A percentile compares a stretch with the other conserved stretches of the same genome.
phyloP scores from a whole-genome alignment of 345 rosid genomes.

The Cochlearia excelsa region DNA sequence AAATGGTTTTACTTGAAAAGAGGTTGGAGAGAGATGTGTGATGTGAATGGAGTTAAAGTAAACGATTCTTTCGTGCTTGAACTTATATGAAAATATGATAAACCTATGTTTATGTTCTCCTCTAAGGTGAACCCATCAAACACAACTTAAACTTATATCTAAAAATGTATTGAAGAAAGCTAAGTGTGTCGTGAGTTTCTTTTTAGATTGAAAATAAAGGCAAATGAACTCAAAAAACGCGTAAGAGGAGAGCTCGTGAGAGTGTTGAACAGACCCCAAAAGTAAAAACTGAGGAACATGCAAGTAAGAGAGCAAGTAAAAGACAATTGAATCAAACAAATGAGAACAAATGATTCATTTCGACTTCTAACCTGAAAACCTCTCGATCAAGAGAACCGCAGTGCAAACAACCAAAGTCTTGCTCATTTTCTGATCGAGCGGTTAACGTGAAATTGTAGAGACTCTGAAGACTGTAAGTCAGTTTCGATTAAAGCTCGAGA shows the following conservation, averaged over 20 bases:
- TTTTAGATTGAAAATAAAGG: conserved; percentile 13
- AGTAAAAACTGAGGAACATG: neutral
- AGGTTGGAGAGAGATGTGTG: conserved; percentile 36
- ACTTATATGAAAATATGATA: conserved; percentile 18
- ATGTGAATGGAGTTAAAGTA: conserved; percentile 28
- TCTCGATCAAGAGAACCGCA: neutral
- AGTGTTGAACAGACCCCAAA: conserved; percentile 6
- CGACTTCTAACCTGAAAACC: neutral
- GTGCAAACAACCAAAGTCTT: conserved; percentile 14
- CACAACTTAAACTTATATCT: neutral
- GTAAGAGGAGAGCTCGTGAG: conserved; percentile 26
- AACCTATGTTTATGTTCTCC: conserved; percentile 22
- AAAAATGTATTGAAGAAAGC: neutral
- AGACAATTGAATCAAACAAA: neutral
- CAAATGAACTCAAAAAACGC: neutral
- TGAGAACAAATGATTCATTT: conserved; percentile 13
- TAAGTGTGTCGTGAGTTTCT: neutral
- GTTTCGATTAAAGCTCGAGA: conserved; percentile 13
- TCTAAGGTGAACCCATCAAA: conserved; percentile 22
- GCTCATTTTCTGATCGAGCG: conserved; percentile 30
- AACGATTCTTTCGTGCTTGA: conserved; percentile 28
- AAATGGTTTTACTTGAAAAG: conserved; percentile 29
- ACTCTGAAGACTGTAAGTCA: conserved; percentile 13
- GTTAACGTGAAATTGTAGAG: conserved; percentile 20
- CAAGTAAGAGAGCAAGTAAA: neutral